These are phyloP conservation scores for Tulasnella sp. DNA, from an alignment of 768 basidiomycete genomes.

Conservation along the genomic window DNA sequence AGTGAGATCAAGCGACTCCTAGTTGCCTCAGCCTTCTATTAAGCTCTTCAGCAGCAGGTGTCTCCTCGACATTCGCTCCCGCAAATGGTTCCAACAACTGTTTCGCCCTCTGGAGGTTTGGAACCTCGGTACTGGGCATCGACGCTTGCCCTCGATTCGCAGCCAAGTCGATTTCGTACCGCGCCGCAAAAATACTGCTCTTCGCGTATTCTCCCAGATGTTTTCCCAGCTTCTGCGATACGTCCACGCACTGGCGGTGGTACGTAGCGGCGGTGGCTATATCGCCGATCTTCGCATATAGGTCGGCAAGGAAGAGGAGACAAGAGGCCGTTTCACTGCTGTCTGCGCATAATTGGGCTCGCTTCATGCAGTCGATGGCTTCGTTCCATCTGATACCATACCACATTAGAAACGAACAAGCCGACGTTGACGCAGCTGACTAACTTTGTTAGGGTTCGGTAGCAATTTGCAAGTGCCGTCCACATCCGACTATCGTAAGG, in stretches of 20 bases:
- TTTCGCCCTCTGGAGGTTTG: constrained; percentile 51
- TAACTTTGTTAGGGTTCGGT: constrained; percentile 82
- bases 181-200: constrained; percentile 78
- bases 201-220: constrained; percentile 71
- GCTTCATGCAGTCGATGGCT: constrained; percentile 85
- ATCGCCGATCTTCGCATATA: constrained; percentile 63
- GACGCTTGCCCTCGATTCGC: constrained; percentile 35
- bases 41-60: constrained; percentile 61
- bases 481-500: constrained; percentile 95
- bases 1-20: background rate
- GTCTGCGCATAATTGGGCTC: constrained; percentile 76
- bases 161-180: constrained; percentile 49
- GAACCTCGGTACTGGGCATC: constrained; percentile 40
- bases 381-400: constrained; percentile 58
- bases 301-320: constrained; percentile 62
- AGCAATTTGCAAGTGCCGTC: constrained; percentile 90
- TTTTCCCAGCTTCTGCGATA: constrained; percentile 42
- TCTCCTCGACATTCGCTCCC: constrained; percentile 74
- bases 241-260: constrained; percentile 48
- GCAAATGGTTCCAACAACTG: constrained; percentile 68
- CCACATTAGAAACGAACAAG: background rate
- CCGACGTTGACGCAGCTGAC: background rate
- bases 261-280: constrained; percentile 61
- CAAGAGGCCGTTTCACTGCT: constrained; percentile 67
- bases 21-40: constrained; percentile 32